Evolutionary conservation across 495 filamentous ascomycete genomes (phyloP).

Genomic region (Penicillium antarcticum): DNA sequence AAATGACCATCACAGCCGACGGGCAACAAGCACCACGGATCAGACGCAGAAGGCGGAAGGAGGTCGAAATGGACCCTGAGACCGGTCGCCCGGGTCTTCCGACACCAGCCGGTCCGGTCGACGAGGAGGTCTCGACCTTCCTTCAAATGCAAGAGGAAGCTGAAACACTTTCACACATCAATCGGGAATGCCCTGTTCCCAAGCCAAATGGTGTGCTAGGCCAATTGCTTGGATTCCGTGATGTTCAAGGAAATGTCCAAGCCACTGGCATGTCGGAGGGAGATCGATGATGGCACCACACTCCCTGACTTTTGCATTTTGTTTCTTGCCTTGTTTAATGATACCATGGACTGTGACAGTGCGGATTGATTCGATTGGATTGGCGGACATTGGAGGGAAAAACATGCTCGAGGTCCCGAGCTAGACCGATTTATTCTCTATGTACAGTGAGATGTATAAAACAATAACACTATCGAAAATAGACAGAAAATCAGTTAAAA

Average conservation of each 20-base stretch:
- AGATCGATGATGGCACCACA: constrained; percentile 4
- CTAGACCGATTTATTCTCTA: constrained; percentile 6
- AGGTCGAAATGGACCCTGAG: constrained; percentile 25
- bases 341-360: constrained; percentile 26
- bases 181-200: constrained; percentile 72
- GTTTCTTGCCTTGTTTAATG: constrained; percentile 20
- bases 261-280: constrained; percentile 7
- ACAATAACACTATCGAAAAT: neutral
- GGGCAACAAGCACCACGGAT: constrained; percentile 40
- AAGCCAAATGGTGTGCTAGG: constrained; percentile 76
- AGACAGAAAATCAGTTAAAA: neutral
- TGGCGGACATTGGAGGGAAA: constrained; percentile 8
- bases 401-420: constrained; percentile 6
- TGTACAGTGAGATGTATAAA: constrained; percentile 15
- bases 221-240: constrained; percentile 65
- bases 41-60: constrained; percentile 32
- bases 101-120: constrained; percentile 17
- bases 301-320: constrained; percentile 11
- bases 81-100: constrained; percentile 13
- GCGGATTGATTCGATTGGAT: constrained; percentile 5
- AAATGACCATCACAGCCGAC: constrained; percentile 49
- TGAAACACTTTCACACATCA: constrained; percentile 28
- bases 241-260: constrained; percentile 12
- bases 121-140: constrained; percentile 46
- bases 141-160: constrained; percentile 45